These are phyloP conservation scores for Climacium dendroides DNA, from an alignment of 225 moss, liverwort and hornwort genomes.

Conservation along the genomic window DNA sequence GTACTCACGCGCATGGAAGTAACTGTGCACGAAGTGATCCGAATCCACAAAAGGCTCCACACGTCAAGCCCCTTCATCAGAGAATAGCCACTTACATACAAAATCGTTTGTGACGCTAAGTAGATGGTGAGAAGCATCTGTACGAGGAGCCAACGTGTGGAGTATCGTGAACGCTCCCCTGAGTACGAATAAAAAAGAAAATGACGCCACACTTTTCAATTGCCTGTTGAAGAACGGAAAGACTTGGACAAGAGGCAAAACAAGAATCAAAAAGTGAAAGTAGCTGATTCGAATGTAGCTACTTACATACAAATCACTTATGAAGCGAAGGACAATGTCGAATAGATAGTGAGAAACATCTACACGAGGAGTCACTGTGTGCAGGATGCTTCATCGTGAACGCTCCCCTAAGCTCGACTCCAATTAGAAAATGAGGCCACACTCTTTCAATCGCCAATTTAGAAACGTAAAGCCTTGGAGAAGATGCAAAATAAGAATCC, in stretches of 20 bases:
- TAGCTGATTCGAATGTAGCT: neutral
- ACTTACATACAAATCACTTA: neutral
- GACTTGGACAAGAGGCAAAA: neutral
- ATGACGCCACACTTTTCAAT: neutral
- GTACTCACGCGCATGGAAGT: conserved; percentile 62
- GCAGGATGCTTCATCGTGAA: neutral
- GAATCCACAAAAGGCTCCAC: conserved; percentile 84
- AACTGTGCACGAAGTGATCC: conserved; percentile 73
- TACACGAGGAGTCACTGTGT: neutral
- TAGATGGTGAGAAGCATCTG: neutral
- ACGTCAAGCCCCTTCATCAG: neutral
- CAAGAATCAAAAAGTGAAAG: neutral
- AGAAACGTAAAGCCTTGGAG: neutral
- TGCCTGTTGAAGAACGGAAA: neutral
- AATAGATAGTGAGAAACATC: neutral
- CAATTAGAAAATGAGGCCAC: neutral
- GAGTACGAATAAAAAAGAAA: neutral
- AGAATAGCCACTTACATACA: neutral
- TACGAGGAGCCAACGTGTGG: neutral
- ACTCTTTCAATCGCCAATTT: neutral
- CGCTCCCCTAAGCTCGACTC: neutral
- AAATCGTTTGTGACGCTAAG: neutral
- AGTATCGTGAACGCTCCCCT: neutral
- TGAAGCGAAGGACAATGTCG: neutral
- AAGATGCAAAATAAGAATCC: neutral